Percentiles rank a stretch among this genome's conserved stretches.
Conservation (phyloP, 805 yeast genomes). For the Nakazawaea wickerhamii region DNA sequence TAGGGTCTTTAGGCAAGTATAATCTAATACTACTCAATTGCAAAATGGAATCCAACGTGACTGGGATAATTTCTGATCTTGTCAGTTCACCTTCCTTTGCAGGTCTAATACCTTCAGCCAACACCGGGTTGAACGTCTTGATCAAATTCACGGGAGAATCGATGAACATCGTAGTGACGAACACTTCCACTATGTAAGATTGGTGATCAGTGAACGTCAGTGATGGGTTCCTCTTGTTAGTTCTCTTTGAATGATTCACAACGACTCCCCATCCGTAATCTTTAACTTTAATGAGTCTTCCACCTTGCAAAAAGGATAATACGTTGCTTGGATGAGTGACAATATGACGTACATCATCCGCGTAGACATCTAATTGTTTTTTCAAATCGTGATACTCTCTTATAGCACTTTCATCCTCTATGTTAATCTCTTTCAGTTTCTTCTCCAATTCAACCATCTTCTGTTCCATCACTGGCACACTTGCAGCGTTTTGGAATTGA, state of each 20-base stretch:
- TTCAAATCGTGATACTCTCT: constrained; percentile 80
- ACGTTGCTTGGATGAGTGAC: constrained; percentile 89
- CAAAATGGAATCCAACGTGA: constrained; percentile 72
- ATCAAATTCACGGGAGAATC: constrained; percentile 83
- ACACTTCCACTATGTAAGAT: constrained; percentile 80
- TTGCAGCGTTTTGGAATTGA: constrained; percentile 90
- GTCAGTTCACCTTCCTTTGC: constrained; percentile 66
- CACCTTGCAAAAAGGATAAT: constrained; percentile 80
- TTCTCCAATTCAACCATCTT: constrained; percentile 50
- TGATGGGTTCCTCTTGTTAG: constrained; percentile 51
- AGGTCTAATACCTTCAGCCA: constrained; percentile 88
- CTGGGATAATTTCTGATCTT: constrained; percentile 74
- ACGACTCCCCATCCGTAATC: constrained; percentile 98
- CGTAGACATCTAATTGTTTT: constrained; percentile 64
- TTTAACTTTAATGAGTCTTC: constrained; percentile 71
- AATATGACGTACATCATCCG: constrained; percentile 71
- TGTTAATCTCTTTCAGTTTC: constrained; percentile 40
- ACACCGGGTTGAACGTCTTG: constrained; percentile 68
- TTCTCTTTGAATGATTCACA: constrained; percentile 67
- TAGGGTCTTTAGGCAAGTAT: constrained; percentile 70
- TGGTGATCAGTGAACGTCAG: constrained; percentile 77
- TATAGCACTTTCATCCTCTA: constrained; percentile 72
- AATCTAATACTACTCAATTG: constrained; percentile 77
- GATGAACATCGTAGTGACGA: constrained; percentile 68
- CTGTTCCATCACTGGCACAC: constrained; percentile 80